Conservation (phyloP, 768 basidiomycete species). For the Porpolomopsis calyptriformis region DNA sequence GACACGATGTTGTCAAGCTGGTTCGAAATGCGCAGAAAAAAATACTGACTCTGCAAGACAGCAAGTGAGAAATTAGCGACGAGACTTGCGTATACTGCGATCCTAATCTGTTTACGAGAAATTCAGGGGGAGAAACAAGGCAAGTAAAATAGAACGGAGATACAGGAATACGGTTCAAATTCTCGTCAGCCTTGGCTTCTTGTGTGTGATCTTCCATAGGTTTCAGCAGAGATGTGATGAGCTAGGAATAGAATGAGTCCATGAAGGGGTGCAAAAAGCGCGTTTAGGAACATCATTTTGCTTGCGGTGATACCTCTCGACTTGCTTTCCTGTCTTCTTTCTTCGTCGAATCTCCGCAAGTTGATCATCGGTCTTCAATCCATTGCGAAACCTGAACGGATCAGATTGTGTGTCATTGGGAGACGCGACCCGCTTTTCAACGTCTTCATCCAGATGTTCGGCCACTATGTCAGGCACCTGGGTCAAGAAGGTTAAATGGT, state of each 20-base stretch:
- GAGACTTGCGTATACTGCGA: slow-evolving; percentile 82
- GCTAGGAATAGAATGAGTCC: slow-evolving; percentile 31
- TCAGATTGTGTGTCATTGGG: slow-evolving; percentile 33
- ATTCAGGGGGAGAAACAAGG: neutral
- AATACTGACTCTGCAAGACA: slow-evolving; percentile 53
- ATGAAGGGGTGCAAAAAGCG: neutral
- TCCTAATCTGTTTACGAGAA: slow-evolving; percentile 55
- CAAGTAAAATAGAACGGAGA: slow-evolving; percentile 17
- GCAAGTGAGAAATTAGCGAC: slow-evolving; percentile 63
- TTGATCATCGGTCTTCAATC: slow-evolving; percentile 50
- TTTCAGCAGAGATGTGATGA: slow-evolving; percentile 81
- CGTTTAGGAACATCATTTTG: slow-evolving; percentile 55
- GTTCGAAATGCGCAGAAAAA: neutral
- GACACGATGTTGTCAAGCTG: slow-evolving; percentile 4
- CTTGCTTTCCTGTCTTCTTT: slow-evolving; percentile 45
- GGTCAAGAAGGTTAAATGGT: slow-evolving; percentile 7
- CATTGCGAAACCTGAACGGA: slow-evolving; percentile 57
- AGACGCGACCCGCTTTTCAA: slow-evolving; percentile 22
- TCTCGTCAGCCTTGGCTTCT: slow-evolving; percentile 65
- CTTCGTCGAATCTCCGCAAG: slow-evolving; percentile 50
- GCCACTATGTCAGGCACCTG: slow-evolving; percentile 42
- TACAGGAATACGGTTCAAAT: slow-evolving; percentile 57
- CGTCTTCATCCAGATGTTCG: slow-evolving; percentile 30
- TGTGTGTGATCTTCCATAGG: slow-evolving; percentile 83
- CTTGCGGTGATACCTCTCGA: slow-evolving; percentile 55